Base-by-base conservation (phyloP, 1,284 basidiomycete genomes). In the Cutaneotrichosporon sp. region DNA sequence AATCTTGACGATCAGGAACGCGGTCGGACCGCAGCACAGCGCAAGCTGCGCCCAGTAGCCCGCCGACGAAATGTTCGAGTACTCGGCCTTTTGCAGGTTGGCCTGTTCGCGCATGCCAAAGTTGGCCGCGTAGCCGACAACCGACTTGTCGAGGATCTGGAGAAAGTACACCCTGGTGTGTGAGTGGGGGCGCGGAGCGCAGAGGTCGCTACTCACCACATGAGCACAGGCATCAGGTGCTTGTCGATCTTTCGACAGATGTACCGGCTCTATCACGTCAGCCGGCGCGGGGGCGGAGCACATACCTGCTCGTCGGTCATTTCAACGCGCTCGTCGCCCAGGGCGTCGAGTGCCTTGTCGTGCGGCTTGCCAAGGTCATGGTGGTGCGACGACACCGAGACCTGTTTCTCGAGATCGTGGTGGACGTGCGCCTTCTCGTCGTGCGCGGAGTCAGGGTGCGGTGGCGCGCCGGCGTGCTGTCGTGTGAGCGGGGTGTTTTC, bases 101-200 rank as follows among this genome's bases (percentile, higher is more conserved):
- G 68, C 56, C 48, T 67, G 62, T 10, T 54, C 52, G 38, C 46
- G 41, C 51, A 53, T 47, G 21, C 51, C 67, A 51, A 64, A 60
- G 4, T 58, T 51, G 1, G 58, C 58, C 15, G 54, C 58, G 26
- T 62, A 58, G 15, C 60, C 59, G 46, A 64, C 66, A 30, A 52
- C 54, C 36, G 47, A 49, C 57, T 73, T 73, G 61, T 73, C 72
- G 36, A 72, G 55, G 43, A 70, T 70, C 49, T 72, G 69, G 17
- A 71, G 59, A 57, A 70, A 68, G 55, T 70, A 70, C 15, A 71
- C 65, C 46, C 46, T 48, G 46, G 4, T 26, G 36, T 48, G 17
- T 33, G 21, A 39, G 17, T 26, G 13, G 21, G 40, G 21, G 22
- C 41, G 14, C 30, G 26, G 4, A 21, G 20, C 18, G 34, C n/a